A percentile compares a stretch with the other conserved stretches of the same genome.
Evolutionary conservation across 1,139 yeast genomes (phyloP).

Genomic region (Geotrichum macrosporum): DNA sequence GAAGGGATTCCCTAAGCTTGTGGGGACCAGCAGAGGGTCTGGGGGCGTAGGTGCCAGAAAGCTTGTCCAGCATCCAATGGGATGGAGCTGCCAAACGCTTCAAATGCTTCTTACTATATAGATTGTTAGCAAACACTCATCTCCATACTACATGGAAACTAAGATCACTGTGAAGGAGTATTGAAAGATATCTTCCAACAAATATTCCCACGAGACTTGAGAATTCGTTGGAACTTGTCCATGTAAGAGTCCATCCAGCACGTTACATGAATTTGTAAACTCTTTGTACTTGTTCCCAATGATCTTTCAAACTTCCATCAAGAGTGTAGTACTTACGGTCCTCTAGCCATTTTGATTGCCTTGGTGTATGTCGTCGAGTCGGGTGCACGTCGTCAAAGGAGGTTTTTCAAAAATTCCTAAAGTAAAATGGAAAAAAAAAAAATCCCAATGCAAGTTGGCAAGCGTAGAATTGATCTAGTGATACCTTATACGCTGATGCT

Average conservation of each 20-base stretch:
- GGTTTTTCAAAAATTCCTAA: conserved; percentile 15
- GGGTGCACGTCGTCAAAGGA: conserved; percentile 21
- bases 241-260: not conserved
- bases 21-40: conserved; percentile 99
- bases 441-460: not conserved
- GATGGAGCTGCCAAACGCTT: conserved; percentile 66
- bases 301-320: not conserved
- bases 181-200: too few species aligned
- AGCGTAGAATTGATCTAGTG: too few species aligned
- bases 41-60: conserved; percentile 99
- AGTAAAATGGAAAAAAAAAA: conserved; percentile 12
- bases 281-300: too few species aligned
- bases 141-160: too few species aligned
- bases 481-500: too few species aligned
- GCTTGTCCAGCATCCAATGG: conserved; percentile 99
- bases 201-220: too few species aligned
- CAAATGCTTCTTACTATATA: conserved; percentile 17
- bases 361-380: conserved; percentile 18
- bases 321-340: conserved; percentile 63
- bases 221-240: too few species aligned
- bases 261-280: too few species aligned
- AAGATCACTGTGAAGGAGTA: too few species aligned
- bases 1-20: conserved; percentile 98
- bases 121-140: too few species aligned
- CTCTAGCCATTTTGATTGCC: conserved; percentile 75